phyloP scores from a whole-genome alignment of 768 basidiomycete genomes.

The Royoungia palumana region DNA sequence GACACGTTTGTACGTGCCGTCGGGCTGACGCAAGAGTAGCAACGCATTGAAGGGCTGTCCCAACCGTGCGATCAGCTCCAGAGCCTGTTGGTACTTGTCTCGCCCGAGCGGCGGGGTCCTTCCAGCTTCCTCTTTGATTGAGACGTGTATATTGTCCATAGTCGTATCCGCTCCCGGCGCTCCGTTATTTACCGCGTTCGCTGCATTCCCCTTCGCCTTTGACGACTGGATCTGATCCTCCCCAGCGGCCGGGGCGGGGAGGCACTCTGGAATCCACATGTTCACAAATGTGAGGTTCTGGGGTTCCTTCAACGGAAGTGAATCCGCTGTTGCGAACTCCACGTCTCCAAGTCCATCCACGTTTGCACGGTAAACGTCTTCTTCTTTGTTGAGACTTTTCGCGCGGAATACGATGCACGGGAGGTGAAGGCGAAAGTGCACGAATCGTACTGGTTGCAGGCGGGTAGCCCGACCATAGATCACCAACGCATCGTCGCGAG shows the following conservation, averaged over 20 bases:
- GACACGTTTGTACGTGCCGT: too few species aligned
- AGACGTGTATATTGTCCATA: too few species aligned
- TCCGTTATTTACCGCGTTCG: too few species aligned
- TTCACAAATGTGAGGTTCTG: conserved; percentile 4
- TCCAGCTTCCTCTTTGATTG: too few species aligned
- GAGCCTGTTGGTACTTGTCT: background rate
- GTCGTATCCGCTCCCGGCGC: background rate
- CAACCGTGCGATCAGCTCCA: conserved; percentile 1
- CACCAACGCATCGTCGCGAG: background rate
- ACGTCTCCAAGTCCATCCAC: conserved; percentile 1
- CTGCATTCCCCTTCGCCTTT: too few species aligned
- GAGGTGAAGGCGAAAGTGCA: background rate
- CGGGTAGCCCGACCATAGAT: background rate
- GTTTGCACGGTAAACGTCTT: conserved; percentile 1
- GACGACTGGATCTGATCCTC: too few species aligned
- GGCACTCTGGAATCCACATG: conserved; percentile 12
- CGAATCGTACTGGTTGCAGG: background rate
- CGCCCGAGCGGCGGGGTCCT: too few species aligned
- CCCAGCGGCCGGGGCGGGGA: too few species aligned
- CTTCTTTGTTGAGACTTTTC: background rate
- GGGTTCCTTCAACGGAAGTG: background rate
- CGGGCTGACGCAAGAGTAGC: conserved; percentile 22
- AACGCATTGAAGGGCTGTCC: conserved; percentile 1
- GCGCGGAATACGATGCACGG: conserved; percentile 7
- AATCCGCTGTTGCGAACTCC: background rate